Base-by-base conservation (phyloP, 768 basidiomycete species). In the Pulveroboletus sp. region DNA sequence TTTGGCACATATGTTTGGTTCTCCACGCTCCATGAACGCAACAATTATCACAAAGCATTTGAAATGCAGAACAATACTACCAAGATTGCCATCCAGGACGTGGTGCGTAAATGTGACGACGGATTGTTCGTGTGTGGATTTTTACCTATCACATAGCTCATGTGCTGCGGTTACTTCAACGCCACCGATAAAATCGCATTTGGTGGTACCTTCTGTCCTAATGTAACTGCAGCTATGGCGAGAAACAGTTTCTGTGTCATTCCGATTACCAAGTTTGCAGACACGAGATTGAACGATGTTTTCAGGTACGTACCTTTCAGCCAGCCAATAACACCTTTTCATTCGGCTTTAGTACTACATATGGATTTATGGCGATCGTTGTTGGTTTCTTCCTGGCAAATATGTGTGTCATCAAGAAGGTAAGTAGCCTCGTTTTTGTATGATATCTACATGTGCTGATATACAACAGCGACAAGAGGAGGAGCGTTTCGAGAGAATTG, bases 401-500 rank as follows among this genome's bases (percentile, higher is more conserved):
- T 21, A 75, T 89, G 48, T 95, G 91, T 70, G 79, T 94, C 38
- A 91, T 96, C 62, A 90, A 87, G 64, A 83, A 77, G 80, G 85
- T 82, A 18, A 17, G 54, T 42, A 52, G n/a, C 14, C 8, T 42
- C 24, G 0, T 24, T n/a, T 41, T 9, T 39, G 21, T 21, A 21
- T 21, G 21, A 21, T 40, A 17, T 33, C 9, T 28, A 38, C 28
- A 1, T 5, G 10, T 28, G 45, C 50, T 62, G 28, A 63, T 47
- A 21, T 21, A 45, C 41, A 51, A 44, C 72, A 91, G 89, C 79
- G 90, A 58, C 73, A 83, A 65, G 85, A 93, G 69, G 75, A 79
- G 49, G 86, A 87, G 58, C 83, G 92, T 32, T 94, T 95, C 77
- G 83, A 80, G 75, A 86, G 77, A 71, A 94, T 95, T 55, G 91